Base-by-base conservation (phyloP, 2,329 filamentous ascomycete species). In the Penicillium concentricum region DNA sequence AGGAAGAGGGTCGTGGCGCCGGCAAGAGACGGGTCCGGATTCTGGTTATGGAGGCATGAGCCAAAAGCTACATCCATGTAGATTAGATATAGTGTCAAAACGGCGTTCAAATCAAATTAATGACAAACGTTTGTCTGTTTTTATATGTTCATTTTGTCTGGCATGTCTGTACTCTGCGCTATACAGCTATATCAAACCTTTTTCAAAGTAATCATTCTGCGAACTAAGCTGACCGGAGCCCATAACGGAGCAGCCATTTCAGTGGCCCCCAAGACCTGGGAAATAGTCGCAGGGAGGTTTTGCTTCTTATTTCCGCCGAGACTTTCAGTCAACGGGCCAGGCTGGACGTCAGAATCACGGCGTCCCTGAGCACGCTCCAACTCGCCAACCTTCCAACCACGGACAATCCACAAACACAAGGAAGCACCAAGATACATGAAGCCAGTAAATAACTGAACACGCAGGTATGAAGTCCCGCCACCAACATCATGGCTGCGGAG, bases 1-100 rank as follows among this genome's bases (percentile, higher is more conserved):
- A 92, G 80, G 94, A 99, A 74, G 91, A 95, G 60, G 75, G 74
- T 20, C 73, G 78, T 78, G 86, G 86, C 58, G 97, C 93, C n/a
- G 94, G 94, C 54, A 99, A 97, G 87, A 86, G 94, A 63, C 93
- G 75, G 60, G 77, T 80, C 10, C 68, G 78, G 32, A 75, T 79
- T 51, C 65, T 79, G 58, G 72, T 79, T 30, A 62, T 74, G 22
- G 70, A 70, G 24, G 64, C 67, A 54, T 54, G 58, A 53, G 41
- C 64, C 59, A 42, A 59, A 63, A 51, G 51, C 39, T 44, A 41
- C 26, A 39, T 35, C 24, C n/a, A 56, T 60, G 54, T 57, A 54
- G 39, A 52, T 52, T 61, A 61, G 51, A 63, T 37, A 48, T 47
- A 55, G 47, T 24, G 13, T 39, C 28, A 51, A 44, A 54, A 56